Base-by-base conservation (phyloP, 129 eudicot species). In the Heracleum sosnowskyi region DNA sequence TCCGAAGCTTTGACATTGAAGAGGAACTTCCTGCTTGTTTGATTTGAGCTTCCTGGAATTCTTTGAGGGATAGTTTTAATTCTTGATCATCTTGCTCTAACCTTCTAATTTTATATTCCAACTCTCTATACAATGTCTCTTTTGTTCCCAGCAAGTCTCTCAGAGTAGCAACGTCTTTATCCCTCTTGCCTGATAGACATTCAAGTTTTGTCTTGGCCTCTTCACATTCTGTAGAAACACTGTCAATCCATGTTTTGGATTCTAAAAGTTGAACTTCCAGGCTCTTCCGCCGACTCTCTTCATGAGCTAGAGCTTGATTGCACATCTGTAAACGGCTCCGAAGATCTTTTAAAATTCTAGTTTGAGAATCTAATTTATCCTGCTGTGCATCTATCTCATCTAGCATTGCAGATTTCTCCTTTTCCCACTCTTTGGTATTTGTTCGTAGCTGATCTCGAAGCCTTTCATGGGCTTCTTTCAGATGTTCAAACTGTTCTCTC, bases 401-500 rank as follows among this genome's bases (percentile, higher is more conserved):
- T 73, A 90, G 69, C 79, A 89, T 77, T 37, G 82, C 17, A 72
- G 83, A 47, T 86, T 79, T 92, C 82, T 95, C 97, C 76, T 70
- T 82, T 81, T 87, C 96, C 98, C 98, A 90, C 44, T 91, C 97
- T 44, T 81, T 85, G 81, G 81, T 86, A 79, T 82, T 86, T 60
- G 12, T 46, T 18, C 34, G 80, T 11, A 88, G 82, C 51, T 86
- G 82, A 62, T 81, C 51, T 45, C 55, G 80, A 69, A 90, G 87
- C 84, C 87, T 90, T 74, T 90, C 82, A 78, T 95, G 90, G 64
- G 97, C 97, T 78, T 95, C 92, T 85, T 90, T 87, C 26, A 92
- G 82, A 83, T 91, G 92, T 53, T 69, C 53, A 73, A 94, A 94
- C 37, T 85, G 94, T 81, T 95, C 98, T 34, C 78, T 89, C 84